Conservation (phyloP, 176 grass and related monocot species). For the Zoysia pacifica region DNA sequence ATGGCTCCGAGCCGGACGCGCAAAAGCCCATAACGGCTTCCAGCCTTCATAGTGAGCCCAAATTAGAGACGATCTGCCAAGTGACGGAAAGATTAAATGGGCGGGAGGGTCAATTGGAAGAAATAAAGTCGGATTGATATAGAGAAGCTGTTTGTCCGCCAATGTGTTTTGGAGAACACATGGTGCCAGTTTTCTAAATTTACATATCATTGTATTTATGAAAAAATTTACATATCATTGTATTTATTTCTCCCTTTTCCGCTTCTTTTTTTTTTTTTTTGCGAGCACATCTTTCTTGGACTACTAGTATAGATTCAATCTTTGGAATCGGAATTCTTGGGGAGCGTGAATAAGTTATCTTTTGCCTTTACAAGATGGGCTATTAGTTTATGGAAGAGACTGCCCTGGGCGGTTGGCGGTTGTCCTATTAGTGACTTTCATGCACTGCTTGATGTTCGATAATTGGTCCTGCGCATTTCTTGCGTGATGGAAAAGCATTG, state of each 20-base stretch:
- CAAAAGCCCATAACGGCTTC: too few relatives aligned
- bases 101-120: constrained; percentile 40
- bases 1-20: too few relatives aligned
- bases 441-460: too few relatives aligned
- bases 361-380: constrained; percentile 9
- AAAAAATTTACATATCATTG: not conserved
- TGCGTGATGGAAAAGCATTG: too few relatives aligned
- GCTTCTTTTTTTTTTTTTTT: not conserved
- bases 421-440: too few relatives aligned
- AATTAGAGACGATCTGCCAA: constrained; percentile 30
- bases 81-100: not conserved
- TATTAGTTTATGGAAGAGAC: constrained; percentile 33
- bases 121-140: constrained; percentile 51
- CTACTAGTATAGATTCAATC: constrained; percentile 41
- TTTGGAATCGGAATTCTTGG: constrained; percentile 13
- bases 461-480: too few relatives aligned
- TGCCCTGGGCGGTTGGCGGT: not conserved
- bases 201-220: not conserved
- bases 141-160: not conserved
- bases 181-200: constrained; percentile 34
- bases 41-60: constrained; percentile 4
- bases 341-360: constrained; percentile 40
- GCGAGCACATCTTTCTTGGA: not conserved
- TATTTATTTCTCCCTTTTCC: constrained; percentile 37
- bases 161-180: constrained; percentile 28